Evolutionary conservation across 2,329 filamentous ascomycete species (phyloP).

Genomic region (Mycosphaerella arachidis): DNA sequence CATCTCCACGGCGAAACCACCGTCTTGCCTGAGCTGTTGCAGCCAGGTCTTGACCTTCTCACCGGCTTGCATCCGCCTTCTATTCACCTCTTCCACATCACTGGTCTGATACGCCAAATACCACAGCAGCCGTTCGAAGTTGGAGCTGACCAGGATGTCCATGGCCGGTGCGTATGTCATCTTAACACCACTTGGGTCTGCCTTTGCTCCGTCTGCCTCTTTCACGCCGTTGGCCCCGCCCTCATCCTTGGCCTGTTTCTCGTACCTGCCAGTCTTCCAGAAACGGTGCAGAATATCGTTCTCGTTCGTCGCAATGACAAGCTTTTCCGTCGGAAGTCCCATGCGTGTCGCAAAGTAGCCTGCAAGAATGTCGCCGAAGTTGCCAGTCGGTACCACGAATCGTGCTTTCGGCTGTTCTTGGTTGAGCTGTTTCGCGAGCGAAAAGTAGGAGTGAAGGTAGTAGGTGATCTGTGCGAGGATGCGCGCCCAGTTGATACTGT

Average conservation of each 20-base stretch:
- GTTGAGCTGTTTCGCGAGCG: slow-evolving; percentile 57
- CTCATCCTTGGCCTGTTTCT: slow-evolving; percentile 68
- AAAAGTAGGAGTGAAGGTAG: slow-evolving; percentile 94
- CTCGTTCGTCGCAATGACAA: slow-evolving; percentile 91
- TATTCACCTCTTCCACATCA: slow-evolving; percentile 38
- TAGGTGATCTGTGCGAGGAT: slow-evolving; percentile 96
- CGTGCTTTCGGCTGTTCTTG: slow-evolving; percentile 68
- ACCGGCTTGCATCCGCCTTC: slow-evolving; percentile 52
- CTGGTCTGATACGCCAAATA: slow-evolving; percentile 75
- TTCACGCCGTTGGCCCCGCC: slow-evolving; percentile 53
- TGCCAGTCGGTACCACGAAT: slow-evolving; percentile 89
- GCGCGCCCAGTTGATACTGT: slow-evolving; percentile 93
- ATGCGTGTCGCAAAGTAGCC: slow-evolving; percentile 90
- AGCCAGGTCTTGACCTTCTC: slow-evolving; percentile 77
- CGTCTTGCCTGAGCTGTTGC: slow-evolving; percentile 70
- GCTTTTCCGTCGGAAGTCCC: slow-evolving; percentile 81
- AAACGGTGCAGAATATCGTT: slow-evolving; percentile 97
- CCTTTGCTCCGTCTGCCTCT: slow-evolving; percentile 54
- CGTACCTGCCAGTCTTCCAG: slow-evolving; percentile 84
- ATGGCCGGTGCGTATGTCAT: slow-evolving; percentile 93
- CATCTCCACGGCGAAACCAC: slow-evolving; percentile 75
- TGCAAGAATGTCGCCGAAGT: slow-evolving; percentile 92
- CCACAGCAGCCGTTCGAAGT: slow-evolving; percentile 95
- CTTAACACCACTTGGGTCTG: slow-evolving; percentile 69
- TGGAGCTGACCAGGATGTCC: slow-evolving; percentile 94